Evolutionary conservation across 768 basidiomycete species (phyloP).

Genomic region (Suillus placidus): DNA sequence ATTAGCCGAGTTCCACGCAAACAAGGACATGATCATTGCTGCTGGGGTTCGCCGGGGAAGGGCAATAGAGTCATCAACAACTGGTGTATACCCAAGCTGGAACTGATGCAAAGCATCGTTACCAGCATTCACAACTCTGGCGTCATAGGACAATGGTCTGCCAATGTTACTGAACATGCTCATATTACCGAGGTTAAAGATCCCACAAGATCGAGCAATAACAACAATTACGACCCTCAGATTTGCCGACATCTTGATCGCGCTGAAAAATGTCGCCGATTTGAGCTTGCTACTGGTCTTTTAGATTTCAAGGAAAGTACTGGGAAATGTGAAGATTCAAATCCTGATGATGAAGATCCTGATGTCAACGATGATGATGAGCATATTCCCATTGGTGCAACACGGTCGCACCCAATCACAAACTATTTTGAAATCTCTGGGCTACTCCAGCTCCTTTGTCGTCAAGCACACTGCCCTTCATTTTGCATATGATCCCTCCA

Average conservation of each 20-base stretch:
- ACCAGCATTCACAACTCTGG: not conserved
- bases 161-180: not conserved
- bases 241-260: not conserved
- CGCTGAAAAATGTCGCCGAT: not conserved
- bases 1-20: not conserved
- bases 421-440: not conserved
- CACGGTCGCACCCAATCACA: not conserved
- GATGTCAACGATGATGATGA: too few relatives aligned
- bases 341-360: conserved; percentile 7
- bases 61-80: too few relatives aligned
- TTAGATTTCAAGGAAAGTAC: too few relatives aligned
- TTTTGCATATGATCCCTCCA: conserved; percentile 25
- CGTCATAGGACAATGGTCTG: not conserved
- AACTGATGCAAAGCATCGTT: not conserved
- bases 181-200: not conserved
- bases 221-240: not conserved
- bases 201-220: not conserved
- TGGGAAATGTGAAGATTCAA: too few relatives aligned
- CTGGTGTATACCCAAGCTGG: not conserved
- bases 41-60: not conserved
- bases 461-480: conserved; percentile 23
- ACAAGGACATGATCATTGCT: not conserved
- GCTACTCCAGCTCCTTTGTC: conserved; percentile 11
- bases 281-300: not conserved
- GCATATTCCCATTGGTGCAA: too few relatives aligned